Conservation (phyloP, 2,329 filamentous ascomycete genomes). For the Hymenoscyphus salicellus region DNA sequence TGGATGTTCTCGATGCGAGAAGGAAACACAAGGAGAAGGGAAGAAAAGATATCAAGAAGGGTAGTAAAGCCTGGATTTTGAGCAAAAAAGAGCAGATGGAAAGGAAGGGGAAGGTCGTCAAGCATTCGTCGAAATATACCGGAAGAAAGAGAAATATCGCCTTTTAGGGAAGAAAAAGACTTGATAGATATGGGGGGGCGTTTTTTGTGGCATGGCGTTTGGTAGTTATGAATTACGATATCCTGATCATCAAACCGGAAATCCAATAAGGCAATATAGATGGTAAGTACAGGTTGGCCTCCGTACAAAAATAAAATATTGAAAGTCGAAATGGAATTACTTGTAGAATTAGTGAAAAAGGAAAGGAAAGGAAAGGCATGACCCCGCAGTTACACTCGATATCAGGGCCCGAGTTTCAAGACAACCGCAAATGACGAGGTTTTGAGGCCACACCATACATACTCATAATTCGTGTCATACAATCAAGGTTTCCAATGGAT, state of each 20-base stretch:
- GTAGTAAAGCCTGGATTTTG: constrained; percentile 78
- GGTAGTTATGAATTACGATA: constrained; percentile 5
- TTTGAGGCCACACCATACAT: not conserved
- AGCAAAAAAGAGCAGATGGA: constrained; percentile 93
- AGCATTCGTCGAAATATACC: constrained; percentile 88
- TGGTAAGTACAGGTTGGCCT: no score
- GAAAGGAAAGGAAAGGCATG: no score
- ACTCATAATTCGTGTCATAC: not conserved
- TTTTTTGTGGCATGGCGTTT: constrained; percentile 3
- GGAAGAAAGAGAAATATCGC: constrained; percentile 78
- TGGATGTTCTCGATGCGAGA: constrained; percentile 61
- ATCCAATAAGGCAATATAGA: no score
- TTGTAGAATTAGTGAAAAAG: no score
- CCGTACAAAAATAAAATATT: no score
- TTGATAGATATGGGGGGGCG: not conserved
- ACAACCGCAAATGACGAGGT: no score
- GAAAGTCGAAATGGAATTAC: no score
- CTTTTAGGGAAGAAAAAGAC: constrained; percentile 54
- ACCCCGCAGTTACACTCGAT: no score
- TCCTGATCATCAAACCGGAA: not conserved
- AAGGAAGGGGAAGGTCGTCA: constrained; percentile 90
- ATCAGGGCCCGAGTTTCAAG: no score
- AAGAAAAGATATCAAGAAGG: constrained; percentile 66
- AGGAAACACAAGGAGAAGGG: constrained; percentile 44
- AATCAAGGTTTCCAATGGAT: constrained; percentile 1